Base-by-base conservation (phyloP, 73 alveolate species). In the Uronychia setigera region DNA sequence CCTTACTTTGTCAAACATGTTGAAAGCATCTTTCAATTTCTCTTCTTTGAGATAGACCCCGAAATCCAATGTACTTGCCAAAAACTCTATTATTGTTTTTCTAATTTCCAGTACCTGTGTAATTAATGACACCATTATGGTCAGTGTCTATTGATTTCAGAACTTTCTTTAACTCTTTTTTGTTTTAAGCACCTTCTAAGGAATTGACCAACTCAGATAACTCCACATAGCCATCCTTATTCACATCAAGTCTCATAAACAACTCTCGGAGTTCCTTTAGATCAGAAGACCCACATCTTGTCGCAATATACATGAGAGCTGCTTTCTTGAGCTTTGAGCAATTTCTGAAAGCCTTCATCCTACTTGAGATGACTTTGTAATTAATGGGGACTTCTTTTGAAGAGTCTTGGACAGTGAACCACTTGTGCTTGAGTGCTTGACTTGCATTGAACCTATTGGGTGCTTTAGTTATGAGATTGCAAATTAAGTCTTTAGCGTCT, bases 281-380 rank as follows among this genome's bases (percentile, higher is more conserved):
- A 0, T 82, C 76, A 9, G 27, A 33, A 67, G 35, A 76, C 1
- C 82, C 35, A 1, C 60, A 67, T 30, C 80, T 60, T 27, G 82
- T 58, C n/a, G 95, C 96, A 34, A 95, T 91, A 87, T 88, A 95
- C 0, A 95, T 88, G 19, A 91, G 85, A 35, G 92, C 97, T 0
- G 97, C 98, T 58, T 91, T 78, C 26, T 95, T 91, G 35, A 93
- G 80, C 80, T 94, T 93, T 19, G 91, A 76, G 87, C 91, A 92
- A 80, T 87, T 91, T 29, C 90, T 35, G 87, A 94, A 82, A 80
- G 91, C 91, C 46, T 29, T 46, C 78, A 82, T 46, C 67, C 67
- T 76, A 29, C 33, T 82, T 1, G 81, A 11, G 35, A 82, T 35
- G 9, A 77, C n/a, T 1, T 58, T 76, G 28, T 79, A 58, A 11